Evolutionary conservation across 2,329 filamentous ascomycete genomes (phyloP).

Genomic region (Ophiocordyceps camponoti-floridani): DNA sequence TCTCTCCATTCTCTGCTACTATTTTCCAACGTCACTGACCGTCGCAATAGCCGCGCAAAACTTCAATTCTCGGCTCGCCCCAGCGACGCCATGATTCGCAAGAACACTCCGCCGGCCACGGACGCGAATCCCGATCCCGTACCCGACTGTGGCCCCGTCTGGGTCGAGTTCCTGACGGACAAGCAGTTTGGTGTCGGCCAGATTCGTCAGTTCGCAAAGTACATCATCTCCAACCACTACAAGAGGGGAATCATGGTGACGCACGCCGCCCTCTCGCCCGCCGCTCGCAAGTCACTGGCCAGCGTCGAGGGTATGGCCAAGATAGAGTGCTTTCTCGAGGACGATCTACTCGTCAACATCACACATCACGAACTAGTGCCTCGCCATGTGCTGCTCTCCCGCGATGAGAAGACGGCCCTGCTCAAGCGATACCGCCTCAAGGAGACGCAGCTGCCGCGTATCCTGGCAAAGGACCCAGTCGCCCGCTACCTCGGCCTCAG

Average conservation of each 20-base stretch:
- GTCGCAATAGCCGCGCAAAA: constrained; percentile 46
- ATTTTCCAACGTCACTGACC: not conserved
- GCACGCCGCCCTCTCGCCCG: constrained; percentile 62
- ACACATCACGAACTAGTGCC: constrained; percentile 95
- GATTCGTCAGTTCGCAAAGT: constrained; percentile 75
- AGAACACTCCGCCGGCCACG: constrained; percentile 59
- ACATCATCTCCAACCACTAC: constrained; percentile 64
- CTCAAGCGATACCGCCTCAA: constrained; percentile 85
- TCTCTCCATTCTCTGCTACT: not conserved
- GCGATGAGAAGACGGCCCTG: constrained; percentile 74
- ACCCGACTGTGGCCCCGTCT: constrained; percentile 71
- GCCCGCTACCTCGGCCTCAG: constrained; percentile 80
- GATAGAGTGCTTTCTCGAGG: constrained; percentile 90
- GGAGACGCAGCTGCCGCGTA: constrained; percentile 90
- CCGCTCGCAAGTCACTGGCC: constrained; percentile 73
- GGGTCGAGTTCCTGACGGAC: constrained; percentile 79
- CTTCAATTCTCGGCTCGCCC: constrained; percentile 84
- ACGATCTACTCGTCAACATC: constrained; percentile 93
- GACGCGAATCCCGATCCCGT: constrained; percentile 50
- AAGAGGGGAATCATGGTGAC: constrained; percentile 85
- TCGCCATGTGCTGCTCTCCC: constrained; percentile 76
- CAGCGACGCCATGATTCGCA: constrained; percentile 65
- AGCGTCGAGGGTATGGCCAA: constrained; percentile 58
- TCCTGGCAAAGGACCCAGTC: constrained; percentile 81
- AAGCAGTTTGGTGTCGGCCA: constrained; percentile 75